Evolutionary conservation across 2,329 filamentous ascomycete genomes (phyloP).

Genomic region (Calonectria honghensis): DNA sequence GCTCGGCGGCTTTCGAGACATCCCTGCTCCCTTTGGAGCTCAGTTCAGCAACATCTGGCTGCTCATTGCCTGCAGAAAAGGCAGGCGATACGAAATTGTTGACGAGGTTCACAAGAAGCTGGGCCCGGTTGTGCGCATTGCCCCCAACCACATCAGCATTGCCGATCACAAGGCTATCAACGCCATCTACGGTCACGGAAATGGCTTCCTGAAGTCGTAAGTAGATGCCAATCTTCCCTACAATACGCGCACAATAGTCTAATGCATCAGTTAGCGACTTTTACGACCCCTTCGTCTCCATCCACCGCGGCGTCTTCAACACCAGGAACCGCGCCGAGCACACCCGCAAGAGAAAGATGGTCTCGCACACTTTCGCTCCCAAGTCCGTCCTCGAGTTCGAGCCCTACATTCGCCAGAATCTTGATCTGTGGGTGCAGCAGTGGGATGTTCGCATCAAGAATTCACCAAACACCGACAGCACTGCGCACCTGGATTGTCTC

Average conservation of each 20-base stretch:
- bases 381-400: slow-evolving; percentile 91
- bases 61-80: slow-evolving; percentile 78
- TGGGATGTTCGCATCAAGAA: slow-evolving; percentile 79
- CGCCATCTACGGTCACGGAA: slow-evolving; percentile 86
- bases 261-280: slow-evolving; percentile 76
- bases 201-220: slow-evolving; percentile 83
- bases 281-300: slow-evolving; percentile 94
- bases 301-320: slow-evolving; percentile 91
- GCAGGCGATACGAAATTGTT: slow-evolving; percentile 78
- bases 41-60: slow-evolving; percentile 89
- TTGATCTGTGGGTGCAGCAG: slow-evolving; percentile 83
- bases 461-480: slow-evolving; percentile 71
- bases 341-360: slow-evolving; percentile 90
- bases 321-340: slow-evolving; percentile 89
- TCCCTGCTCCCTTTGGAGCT: slow-evolving; percentile 78
- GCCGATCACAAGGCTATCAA: slow-evolving; percentile 86
- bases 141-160: slow-evolving; percentile 89
- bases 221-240: slow-evolving; percentile 36
- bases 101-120: slow-evolving; percentile 83
- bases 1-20: slow-evolving; percentile 67
- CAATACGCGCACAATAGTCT: accelerated
- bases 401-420: slow-evolving; percentile 89
- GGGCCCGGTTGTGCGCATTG: slow-evolving; percentile 86
- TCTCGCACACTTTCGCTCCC: slow-evolving; percentile 91
- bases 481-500: slow-evolving; percentile 81